Evolutionary conservation across 176 grass and related monocot species (phyloP).

Genomic region (Juncus effusus): DNA sequence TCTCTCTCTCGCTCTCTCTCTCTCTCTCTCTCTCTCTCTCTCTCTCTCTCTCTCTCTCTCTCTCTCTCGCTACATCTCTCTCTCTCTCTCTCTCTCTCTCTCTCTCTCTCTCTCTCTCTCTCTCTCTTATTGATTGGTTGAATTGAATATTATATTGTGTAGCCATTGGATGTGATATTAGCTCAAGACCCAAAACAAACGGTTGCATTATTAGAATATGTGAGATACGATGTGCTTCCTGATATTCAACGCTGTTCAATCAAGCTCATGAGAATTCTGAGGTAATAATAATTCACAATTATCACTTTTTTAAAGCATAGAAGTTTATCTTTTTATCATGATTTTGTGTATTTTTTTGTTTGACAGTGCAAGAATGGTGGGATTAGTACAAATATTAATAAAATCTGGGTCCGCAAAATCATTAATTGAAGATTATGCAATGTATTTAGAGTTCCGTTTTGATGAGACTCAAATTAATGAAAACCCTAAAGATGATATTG

Average conservation of each 20-base stretch:
- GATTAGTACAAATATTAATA: slow-evolving; percentile 75
- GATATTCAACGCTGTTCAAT: slow-evolving; percentile 88
- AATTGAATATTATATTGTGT: slow-evolving; percentile 20
- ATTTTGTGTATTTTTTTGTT: slow-evolving; percentile 13
- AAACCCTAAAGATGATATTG: slow-evolving; percentile 72
- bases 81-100: no score
- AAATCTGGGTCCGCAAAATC: slow-evolving; percentile 71
- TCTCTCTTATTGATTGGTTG: slow-evolving; percentile 3
- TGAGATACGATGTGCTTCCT: slow-evolving; percentile 84
- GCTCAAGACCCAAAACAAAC: slow-evolving; percentile 71
- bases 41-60: slow-evolving; percentile 23
- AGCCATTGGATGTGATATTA: slow-evolving; percentile 88
- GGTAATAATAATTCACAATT: slow-evolving; percentile 43
- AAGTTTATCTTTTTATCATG: no score
- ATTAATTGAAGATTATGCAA: slow-evolving; percentile 87
- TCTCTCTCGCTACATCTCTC: no score
- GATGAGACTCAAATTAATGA: slow-evolving; percentile 79
- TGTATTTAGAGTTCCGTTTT: slow-evolving; percentile 89
- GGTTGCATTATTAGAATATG: slow-evolving; percentile 82
- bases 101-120: slow-evolving; percentile 7
- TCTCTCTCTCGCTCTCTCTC: no score
- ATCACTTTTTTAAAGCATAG: no score
- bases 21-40: background rate
- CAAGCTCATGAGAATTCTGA: slow-evolving; percentile 80
- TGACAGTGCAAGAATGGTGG: slow-evolving; percentile 78